Base-by-base conservation (phyloP, 805 yeast genomes). In the Candida tallmaniae region DNA sequence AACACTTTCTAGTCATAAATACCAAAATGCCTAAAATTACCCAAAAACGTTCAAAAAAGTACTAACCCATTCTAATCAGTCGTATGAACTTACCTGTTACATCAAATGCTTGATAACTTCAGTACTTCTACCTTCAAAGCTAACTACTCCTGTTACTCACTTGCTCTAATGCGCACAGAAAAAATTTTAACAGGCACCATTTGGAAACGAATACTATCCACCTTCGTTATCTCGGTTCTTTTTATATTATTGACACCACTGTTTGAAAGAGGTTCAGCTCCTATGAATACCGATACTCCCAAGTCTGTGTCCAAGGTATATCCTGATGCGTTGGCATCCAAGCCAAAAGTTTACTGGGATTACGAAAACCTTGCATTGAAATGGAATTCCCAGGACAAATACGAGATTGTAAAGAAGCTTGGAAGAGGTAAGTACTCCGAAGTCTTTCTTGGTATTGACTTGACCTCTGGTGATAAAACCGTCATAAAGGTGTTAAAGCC, bases 391-490 rank as follows among this genome's bases (percentile, higher is more conserved):
- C 94, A 84, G 45, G 74, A 78, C n/a, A 79, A 82, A 52, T 88
- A 88, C 58, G 97, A 89, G 62, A 80, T 88, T 30, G 70, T 83
- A 25, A 76, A 78, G 42, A 88, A 87, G 56, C 73, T 89, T 32
- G 97, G 97, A 8, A 73, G 96, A 38, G 97, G 97, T 32, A 87
- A 87, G 61, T 89, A 89, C 56, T 83, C 94, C 11, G 97, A 89
- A 62, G 97, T 89, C 31, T 89, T 89, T 51, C 77, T 86, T 45
- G 97, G 96, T 5, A 71, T 83, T 25, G 78, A 83, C 47, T 65
- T 81, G 13, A 54, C 70, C 27, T 73, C 73, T 38, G 77, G 80
- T 35, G 69, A 72, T 35, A 70, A 78, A 35, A 78, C 89, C 48
- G 96, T 89, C 33, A 84, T 89, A 52, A 89, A 89, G 61, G 96